Percentiles rank a stretch among this genome's conserved stretches.
Evolutionary conservation across 768 basidiomycete species (phyloP).

Genomic region (Butyriboletus loyo): DNA sequence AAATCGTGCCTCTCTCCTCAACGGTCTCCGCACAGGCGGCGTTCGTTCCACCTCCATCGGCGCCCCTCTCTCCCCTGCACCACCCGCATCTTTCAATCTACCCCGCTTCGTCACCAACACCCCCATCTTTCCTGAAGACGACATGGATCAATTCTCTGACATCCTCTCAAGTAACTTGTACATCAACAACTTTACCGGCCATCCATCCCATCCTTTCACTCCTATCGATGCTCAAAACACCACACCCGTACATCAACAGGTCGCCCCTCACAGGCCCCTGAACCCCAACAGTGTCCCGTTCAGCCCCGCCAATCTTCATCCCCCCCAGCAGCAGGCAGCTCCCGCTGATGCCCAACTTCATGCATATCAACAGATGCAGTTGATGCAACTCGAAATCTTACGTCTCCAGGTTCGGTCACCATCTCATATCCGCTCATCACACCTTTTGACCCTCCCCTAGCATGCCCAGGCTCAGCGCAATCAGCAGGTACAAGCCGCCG

Average conservation of each 20-base stretch:
- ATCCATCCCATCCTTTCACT: constrained; percentile 55
- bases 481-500: constrained; percentile 66
- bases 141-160: constrained; percentile 60
- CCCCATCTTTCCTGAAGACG: constrained; percentile 46
- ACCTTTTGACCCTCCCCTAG: constrained; percentile 33
- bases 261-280: constrained; percentile 48
- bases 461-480: constrained; percentile 60
- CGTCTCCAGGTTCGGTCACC: constrained; percentile 63
- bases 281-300: constrained; percentile 52
- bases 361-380: constrained; percentile 70
- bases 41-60: constrained; percentile 68
- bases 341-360: constrained; percentile 50
- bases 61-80: constrained; percentile 68
- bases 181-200: constrained; percentile 37
- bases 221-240: constrained; percentile 68
- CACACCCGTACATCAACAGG: constrained; percentile 64
- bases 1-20: constrained; percentile 79
- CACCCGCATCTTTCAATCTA: constrained; percentile 59
- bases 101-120: constrained; percentile 51
- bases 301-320: constrained; percentile 40
- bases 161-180: constrained; percentile 52
- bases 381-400: constrained; percentile 82
- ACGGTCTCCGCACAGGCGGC: constrained; percentile 86
- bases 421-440: neutral
- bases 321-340: constrained; percentile 37